Conservation (phyloP, 2,329 filamentous ascomycete species). For the Lachnum nothofagi region DNA sequence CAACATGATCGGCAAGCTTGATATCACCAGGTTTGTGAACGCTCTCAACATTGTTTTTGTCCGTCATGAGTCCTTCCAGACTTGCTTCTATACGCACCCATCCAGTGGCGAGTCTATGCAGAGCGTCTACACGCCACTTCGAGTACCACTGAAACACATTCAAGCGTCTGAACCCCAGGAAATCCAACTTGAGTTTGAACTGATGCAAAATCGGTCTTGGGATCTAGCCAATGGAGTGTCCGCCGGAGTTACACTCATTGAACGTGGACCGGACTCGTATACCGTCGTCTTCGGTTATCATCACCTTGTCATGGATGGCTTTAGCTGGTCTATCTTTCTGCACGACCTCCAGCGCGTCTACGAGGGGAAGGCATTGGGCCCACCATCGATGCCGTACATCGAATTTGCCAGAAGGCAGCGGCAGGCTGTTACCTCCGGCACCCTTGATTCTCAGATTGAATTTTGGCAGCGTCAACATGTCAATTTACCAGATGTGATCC, state of each 20-base stretch:
- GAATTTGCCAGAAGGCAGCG: background rate
- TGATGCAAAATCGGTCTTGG: background rate
- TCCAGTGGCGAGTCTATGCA: background rate
- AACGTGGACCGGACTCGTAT: background rate
- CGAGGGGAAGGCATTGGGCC: background rate
- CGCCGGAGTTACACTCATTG: background rate
- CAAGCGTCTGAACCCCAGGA: background rate
- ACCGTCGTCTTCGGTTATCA: constrained; percentile 2
- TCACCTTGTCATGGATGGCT: constrained; percentile 1
- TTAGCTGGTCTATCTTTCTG: constrained; percentile 1
- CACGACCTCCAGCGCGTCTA: background rate
- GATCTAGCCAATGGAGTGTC: background rate
- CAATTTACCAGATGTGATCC: background rate
- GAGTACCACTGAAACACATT: background rate
- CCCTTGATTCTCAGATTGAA: background rate
- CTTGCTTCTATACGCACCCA: constrained; percentile 7
- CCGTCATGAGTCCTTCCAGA: constrained; percentile 35
- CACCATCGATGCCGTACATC: background rate
- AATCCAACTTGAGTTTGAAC: background rate
- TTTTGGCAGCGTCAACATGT: background rate
- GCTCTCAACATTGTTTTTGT: constrained; percentile 33
- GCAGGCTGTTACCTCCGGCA: background rate
- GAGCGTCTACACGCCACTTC: background rate
- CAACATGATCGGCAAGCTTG: constrained; percentile 33
- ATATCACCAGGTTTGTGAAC: constrained; percentile 28